Evolutionary conservation across 257 asterid genomes (phyloP), one percentile per base, ranked within the genome.

Genomic region (Rubia yunnanensis): DNA sequence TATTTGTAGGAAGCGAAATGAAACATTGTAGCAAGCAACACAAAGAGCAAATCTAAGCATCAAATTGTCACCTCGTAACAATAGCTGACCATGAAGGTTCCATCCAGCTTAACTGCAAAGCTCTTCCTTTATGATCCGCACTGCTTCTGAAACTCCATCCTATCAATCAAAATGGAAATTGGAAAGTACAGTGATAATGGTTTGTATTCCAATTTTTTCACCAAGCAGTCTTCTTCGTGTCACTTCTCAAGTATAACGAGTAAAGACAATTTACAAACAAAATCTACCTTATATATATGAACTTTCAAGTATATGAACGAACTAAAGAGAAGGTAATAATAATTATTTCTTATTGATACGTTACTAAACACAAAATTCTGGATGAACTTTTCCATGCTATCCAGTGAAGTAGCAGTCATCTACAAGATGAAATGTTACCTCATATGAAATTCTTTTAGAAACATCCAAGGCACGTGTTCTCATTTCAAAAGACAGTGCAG

Each of bases 61-160:
- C 18, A 55, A 57, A 57, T 14, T 44, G 27, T 24, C 20, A 59
- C 11, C 10, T 44, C 20, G 9, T 15, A 26, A n/a, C 67, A 44
- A 17, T 49, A 26, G 23, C 55, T 36, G 52, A 34, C 26, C 5
- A 18, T 17, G 17, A 23, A 4, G 39, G 26, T 30, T 55, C 20
- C 48, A 20, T 17, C 52, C 65, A 39, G 17, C 58, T 17, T 10
- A 18, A 46, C 31, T 23, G 52, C 74, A 34, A 20, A 86, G 72
- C 72, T 84, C 91, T 64, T 88, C 86, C 74, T 84, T 84, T 34
- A 91, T 63, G 48, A 84, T 70, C 74, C 65, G 79, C 73, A 86
- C 70, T 59, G 98, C 96, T 81, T 78, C 79, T 17, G 88, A 77
- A 39, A 91, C 85, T 54, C 98, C 98, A 77, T 88, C 95, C 98